A percentile compares a stretch with the other conserved stretches of the same genome.
phyloP scores from a whole-genome alignment of 352 stramenopile species.

The Aphanomyces cochlioides region DNA sequence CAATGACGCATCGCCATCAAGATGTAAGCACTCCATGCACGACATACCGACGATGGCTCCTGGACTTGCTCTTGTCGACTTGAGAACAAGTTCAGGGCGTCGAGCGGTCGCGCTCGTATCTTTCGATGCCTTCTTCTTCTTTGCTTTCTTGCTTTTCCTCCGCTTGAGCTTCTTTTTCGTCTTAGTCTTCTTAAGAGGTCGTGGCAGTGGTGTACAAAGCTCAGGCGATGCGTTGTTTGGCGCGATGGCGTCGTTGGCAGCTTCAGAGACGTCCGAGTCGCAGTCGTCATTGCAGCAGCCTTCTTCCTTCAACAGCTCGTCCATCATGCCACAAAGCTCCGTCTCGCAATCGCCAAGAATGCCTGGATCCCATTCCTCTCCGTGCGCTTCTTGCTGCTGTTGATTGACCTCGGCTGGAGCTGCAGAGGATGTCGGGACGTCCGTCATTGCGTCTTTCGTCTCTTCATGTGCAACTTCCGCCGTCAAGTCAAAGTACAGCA shows the following conservation, averaged over 20 bases:
- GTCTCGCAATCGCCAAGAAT: background rate
- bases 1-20: background rate
- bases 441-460: background rate
- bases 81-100: constrained; percentile 4
- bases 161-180: background rate
- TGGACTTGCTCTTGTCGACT: background rate
- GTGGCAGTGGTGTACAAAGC: background rate
- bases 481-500: constrained; percentile 65
- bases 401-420: constrained; percentile 30
- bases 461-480: constrained; percentile 23
- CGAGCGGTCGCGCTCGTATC: constrained; percentile 32
- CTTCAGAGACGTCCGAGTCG: constrained; percentile 64
- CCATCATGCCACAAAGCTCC: constrained; percentile 42
- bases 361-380: background rate
- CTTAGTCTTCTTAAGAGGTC: constrained; percentile 3
- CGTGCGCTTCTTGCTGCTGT: background rate
- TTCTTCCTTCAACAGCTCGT: constrained; percentile 34
- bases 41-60: constrained; percentile 22
- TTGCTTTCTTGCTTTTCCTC: constrained; percentile 36
- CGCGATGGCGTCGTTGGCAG: constrained; percentile 60
- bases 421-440: constrained; percentile 1
- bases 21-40: background rate
- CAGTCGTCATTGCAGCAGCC: constrained; percentile 29
- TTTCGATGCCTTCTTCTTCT: constrained; percentile 32
- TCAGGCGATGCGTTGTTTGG: constrained; percentile 34